Percentiles rank a stretch among this genome's conserved stretches.
Conservation (phyloP, 495 filamentous ascomycete species). For the Hypoxylon rickii region DNA sequence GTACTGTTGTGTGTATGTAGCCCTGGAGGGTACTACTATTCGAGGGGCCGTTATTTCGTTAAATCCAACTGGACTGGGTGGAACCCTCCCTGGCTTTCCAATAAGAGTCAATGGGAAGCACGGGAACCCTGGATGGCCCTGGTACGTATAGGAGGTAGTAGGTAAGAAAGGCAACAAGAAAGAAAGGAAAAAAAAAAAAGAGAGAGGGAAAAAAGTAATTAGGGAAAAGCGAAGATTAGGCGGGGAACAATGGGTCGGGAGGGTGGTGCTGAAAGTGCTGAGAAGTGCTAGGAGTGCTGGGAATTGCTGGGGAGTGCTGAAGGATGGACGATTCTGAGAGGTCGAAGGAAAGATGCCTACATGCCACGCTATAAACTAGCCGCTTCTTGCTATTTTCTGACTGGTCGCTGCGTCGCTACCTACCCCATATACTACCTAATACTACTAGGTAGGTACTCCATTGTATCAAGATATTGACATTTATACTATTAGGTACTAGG, state of each 20-base stretch:
- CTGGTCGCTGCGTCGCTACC: too few relatives aligned
- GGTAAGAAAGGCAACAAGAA: too few relatives aligned
- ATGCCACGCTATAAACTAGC: slow-evolving; percentile 26
- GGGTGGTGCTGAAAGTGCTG: too few relatives aligned
- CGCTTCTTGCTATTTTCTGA: slow-evolving; percentile 24
- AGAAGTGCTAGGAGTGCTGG: too few relatives aligned
- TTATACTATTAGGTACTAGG: too few relatives aligned
- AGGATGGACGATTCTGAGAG: slow-evolving; percentile 18
- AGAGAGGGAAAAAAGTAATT: slow-evolving; percentile 21
- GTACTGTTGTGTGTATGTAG: slow-evolving; percentile 15
- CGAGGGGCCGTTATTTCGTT: slow-evolving; percentile 28
- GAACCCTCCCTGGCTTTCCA: slow-evolving; percentile 25
- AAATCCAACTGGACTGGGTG: slow-evolving; percentile 25
- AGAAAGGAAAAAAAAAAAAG: too few relatives aligned
- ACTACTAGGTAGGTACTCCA: too few relatives aligned
- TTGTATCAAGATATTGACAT: too few relatives aligned
- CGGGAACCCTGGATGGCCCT: slow-evolving; percentile 1
- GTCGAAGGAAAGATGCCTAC: slow-evolving; percentile 11
- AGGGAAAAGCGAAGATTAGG: slow-evolving; percentile 33
- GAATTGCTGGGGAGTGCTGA: too few relatives aligned
- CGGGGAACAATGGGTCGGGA: slow-evolving; percentile 28
- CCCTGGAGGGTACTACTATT: slow-evolving; percentile 25
- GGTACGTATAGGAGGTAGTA: too few relatives aligned
- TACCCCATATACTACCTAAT: too few relatives aligned
- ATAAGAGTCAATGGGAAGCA: slow-evolving; percentile 5